A percentile compares a stretch with the other conserved stretches of the same genome.
Conservation (phyloP, 345 rosid genomes). For the Eucalyptus tenuipes region DNA sequence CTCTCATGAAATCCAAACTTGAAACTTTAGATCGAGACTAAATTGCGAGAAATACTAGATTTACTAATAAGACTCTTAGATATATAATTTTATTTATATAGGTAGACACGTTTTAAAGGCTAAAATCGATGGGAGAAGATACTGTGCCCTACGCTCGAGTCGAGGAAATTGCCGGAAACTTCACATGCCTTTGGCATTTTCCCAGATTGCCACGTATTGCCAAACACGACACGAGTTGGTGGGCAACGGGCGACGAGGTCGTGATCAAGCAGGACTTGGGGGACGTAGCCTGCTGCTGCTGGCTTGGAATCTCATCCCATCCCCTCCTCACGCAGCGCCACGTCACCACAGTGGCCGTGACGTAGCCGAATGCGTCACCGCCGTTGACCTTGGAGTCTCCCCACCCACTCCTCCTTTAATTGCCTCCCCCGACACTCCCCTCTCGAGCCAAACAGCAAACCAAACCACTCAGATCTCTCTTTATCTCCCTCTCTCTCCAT, state of each 20-base stretch:
- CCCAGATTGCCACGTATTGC: neutral
- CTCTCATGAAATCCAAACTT: neutral
- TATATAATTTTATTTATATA: neutral
- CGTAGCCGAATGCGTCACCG: slow-evolving; percentile 37
- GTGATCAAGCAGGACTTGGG: neutral
- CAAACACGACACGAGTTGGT: neutral
- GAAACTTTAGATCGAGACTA: neutral
- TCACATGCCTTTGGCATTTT: neutral
- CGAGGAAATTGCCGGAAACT: neutral
- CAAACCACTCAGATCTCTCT: neutral
- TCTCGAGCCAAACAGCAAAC: neutral
- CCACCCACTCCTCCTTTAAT: neutral
- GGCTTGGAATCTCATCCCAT: neutral
- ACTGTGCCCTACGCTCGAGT: neutral
- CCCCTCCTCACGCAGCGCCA: neutral
- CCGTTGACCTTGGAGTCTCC: slow-evolving; percentile 37
- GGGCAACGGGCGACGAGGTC: neutral
- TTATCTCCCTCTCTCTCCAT: slow-evolving; percentile 4
- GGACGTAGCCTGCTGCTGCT: neutral
- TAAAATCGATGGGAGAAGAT: neutral
- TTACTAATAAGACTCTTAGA: neutral
- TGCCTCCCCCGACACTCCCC: neutral
- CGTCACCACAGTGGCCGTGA: slow-evolving; percentile 36
- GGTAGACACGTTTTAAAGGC: neutral
- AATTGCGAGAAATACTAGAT: neutral